phyloP scores from a whole-genome alignment of 1,284 basidiomycete genomes.

The Apiotrichum brassicae region DNA sequence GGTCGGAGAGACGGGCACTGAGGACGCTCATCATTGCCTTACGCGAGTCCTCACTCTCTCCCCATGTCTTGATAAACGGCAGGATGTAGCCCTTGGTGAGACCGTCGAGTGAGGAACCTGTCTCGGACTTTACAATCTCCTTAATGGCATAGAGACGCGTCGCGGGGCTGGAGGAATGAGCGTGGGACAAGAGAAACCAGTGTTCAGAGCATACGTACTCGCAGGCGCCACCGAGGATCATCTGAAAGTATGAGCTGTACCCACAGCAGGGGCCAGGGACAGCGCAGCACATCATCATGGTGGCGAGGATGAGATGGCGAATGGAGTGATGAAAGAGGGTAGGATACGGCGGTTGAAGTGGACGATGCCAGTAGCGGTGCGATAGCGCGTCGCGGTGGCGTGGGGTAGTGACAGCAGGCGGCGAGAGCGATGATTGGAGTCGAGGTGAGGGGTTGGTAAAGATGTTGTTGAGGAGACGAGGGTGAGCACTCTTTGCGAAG shows the following conservation, averaged over 20 bases:
- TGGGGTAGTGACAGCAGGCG: no score
- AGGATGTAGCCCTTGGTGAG: background rate
- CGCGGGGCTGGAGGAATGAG: background rate
- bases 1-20: constrained; percentile 31
- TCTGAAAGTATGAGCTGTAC: constrained; percentile 14
- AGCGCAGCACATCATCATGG: background rate
- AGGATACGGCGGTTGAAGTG: no score
- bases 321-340: no score
- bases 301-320: background rate
- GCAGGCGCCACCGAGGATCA: background rate
- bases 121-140: constrained; percentile 1
- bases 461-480: constrained; percentile 1
- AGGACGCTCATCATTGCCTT: constrained; percentile 36
- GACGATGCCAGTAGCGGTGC: no score
- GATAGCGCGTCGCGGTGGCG: no score
- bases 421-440: background rate
- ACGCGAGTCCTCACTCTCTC: constrained; percentile 18
- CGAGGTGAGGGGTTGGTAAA: constrained; percentile 8
- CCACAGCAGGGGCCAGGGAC: background rate
- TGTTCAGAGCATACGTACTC: background rate
- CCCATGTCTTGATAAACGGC: constrained; percentile 1
- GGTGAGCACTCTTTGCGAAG: no score
- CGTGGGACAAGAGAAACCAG: background rate
- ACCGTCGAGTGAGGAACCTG: background rate
- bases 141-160: background rate